These are phyloP conservation scores for Jackrogersella multiformis DNA, from an alignment of 495 filamentous ascomycete species.

Conservation along the genomic window DNA sequence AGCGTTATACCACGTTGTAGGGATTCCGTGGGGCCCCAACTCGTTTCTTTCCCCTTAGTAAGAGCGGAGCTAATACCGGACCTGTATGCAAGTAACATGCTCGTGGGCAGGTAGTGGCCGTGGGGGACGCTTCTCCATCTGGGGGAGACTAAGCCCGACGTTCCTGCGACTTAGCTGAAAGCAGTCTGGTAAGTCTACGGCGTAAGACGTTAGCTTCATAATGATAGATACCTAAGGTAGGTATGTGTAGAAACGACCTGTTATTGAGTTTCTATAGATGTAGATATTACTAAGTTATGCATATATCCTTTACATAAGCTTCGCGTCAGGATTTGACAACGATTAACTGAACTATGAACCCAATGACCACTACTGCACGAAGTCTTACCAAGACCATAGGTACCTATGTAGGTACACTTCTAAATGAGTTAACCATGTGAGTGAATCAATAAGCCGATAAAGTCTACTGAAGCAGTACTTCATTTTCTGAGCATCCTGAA, in stretches of 20 bases:
- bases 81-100: not conserved
- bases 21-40: not conserved
- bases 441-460: no score
- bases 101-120: slow-evolving; percentile 16
- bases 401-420: no score
- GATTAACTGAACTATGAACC: not conserved
- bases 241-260: not conserved
- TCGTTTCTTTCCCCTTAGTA: slow-evolving; percentile 19
- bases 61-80: slow-evolving; percentile 30
- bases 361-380: no score
- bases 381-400: no score
- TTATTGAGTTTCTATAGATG: not conserved
- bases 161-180: slow-evolving; percentile 31
- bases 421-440: no score
- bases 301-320: not conserved
- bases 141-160: slow-evolving; percentile 25
- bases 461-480: no score
- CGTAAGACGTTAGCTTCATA: slow-evolving; percentile 5
- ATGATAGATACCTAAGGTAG: not conserved
- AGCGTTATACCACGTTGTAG: slow-evolving; percentile 1
- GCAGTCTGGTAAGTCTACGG: slow-evolving; percentile 16
- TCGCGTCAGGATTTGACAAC: not conserved
- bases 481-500: no score
- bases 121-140: slow-evolving; percentile 31
- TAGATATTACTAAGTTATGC: slow-evolving; percentile 23